Evolutionary conservation across 768 basidiomycete species (phyloP), one percentile per base, ranked within the genome.

Genomic region (Rhodotorula toruloides): DNA sequence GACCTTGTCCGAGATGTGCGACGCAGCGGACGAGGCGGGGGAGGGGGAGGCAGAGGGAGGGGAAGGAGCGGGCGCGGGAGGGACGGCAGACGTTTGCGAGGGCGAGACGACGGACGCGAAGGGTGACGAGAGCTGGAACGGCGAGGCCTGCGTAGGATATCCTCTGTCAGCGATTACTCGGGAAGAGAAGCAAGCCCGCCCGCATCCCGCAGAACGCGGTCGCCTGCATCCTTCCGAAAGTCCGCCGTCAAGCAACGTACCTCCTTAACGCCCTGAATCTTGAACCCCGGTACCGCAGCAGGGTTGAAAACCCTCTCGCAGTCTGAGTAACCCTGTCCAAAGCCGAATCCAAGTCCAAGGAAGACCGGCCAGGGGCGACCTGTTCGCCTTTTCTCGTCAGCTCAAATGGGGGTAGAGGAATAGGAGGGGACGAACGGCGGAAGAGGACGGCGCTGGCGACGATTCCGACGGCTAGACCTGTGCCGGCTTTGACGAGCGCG

Each of bases 271-370:
- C 52, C 52, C 37, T 39, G 37, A n/a, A 71, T 52, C 14, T 39
- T 40, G 63, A 63, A 72, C 65, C 91, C 91, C 27, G 90, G 86
- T 77, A 91, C 84, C 74, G 90, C 84, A 54, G 91, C 87, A 27
- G 90, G 88, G 79, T 91, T 91, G 84, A 93, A 94, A 22, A 88
- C 87, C 55, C 90, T 85, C 80, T 94, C 89, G 79, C 91, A 92
- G 82, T 93, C 91, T 37, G 89, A 86, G 76, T 90, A 92, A 36
- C 91, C 90, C 58, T 85, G 85, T 48, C 91, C 91, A 46, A 86
- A 83, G 40, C 91, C 91, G 76, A 92, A 91, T 42, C 91, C 91
- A 46, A 68, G 46, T 14, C 66, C 81, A 61, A 93, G 83, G 37
- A 88, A 85, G 71, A 94, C 86, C 50, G 91, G 91, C 90, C 90